phyloP scores from a whole-genome alignment of 2,329 filamentous ascomycete genomes.

The Acrocalymma vagum region DNA sequence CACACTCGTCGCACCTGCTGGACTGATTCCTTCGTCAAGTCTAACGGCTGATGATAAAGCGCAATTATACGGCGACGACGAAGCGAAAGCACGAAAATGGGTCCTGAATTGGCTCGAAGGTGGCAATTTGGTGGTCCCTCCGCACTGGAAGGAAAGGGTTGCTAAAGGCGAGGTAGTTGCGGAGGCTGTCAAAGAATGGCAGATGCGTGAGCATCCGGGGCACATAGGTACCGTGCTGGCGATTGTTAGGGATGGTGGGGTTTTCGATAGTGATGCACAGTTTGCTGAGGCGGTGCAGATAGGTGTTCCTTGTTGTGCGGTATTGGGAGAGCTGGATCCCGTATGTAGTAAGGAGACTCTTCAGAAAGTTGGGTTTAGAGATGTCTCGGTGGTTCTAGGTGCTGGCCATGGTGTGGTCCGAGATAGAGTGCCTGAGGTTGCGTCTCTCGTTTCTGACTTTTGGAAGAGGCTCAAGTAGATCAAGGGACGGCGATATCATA shows the following conservation, averaged over 20 bases:
- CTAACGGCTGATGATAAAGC: conserved; percentile 33
- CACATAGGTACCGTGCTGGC: conserved; percentile 55
- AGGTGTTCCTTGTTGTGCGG: conserved; percentile 28
- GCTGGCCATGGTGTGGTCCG: conserved; percentile 50
- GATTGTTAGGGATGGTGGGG: conserved; percentile 54
- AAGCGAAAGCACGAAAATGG: conserved; percentile 43
- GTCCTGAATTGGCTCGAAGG: conserved; percentile 53
- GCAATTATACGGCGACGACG: conserved; percentile 35
- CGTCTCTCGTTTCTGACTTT: conserved; percentile 35
- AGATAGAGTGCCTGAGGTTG: conserved; percentile 42
- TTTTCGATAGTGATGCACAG: conserved; percentile 45
- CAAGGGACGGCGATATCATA: too few relatives aligned
- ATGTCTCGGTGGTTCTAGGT: conserved; percentile 44
- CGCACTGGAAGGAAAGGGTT: conserved; percentile 55
- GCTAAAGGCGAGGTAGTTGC: conserved; percentile 53
- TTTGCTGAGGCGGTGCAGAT: conserved; percentile 34
- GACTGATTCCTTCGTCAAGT: conserved; percentile 39
- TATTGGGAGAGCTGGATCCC: conserved; percentile 47
- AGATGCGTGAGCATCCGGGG: conserved; percentile 54
- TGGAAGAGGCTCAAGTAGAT: conserved; percentile 17
- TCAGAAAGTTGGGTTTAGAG: conserved; percentile 34
- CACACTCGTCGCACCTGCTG: conserved; percentile 55
- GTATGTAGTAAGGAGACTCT: conserved; percentile 39
- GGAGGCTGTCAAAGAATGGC: conserved; percentile 56
- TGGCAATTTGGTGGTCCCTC: conserved; percentile 48